Evolutionary conservation across 2,329 filamentous ascomycete species (phyloP), one percentile per base, ranked within the genome.

Genomic region (Colletotrichum sp.): DNA sequence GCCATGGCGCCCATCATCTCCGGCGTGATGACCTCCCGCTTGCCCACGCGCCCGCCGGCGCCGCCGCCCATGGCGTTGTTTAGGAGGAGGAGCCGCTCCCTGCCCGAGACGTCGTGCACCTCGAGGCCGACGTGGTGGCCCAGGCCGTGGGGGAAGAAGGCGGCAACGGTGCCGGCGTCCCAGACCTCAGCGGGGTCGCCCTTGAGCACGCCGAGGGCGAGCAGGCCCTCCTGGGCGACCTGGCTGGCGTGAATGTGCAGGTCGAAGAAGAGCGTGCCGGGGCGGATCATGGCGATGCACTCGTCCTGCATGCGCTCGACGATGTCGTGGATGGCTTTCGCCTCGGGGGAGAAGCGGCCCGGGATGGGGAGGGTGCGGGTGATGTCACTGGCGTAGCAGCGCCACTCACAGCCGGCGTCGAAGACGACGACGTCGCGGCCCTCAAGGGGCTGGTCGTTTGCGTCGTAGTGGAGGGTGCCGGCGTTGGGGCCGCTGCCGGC

Each of bases 351-450:
- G 79, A 95, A 98, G 1, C 77, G 73, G 8, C 95, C 94, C 16
- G 89, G 90, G 26, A 98, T 86, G 6, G 96, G 96, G 79, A 98
- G 92, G 0, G 96, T 97, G 49, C 96, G 92, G 0, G 97, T 99
- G 32, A 99, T 92, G 84, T 99, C 96, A 73, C 94, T 95, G 34
- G 95, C 95, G 83, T 99, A 99, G 79, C 94, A 93, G 65, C 92
- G 87, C 85, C 93, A 98, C 84, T 99, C 96, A 79, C 93, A 94
- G 4, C 95, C 96, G 2, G 96, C 96, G 82, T 99, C 96, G 6
- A 99, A 88, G 24, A 98, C 93, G 36, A 99, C 87, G 34, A 96
- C 89, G 81, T 96, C 92, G 73, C 93, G 90, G 30, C 93, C 92
- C 4, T 86, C 86, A 21, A 99, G 90, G 2, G 92, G 85, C 80